phyloP scores from a whole-genome alignment of 306 rosid species.

The Vigna reflexopilosa region DNA sequence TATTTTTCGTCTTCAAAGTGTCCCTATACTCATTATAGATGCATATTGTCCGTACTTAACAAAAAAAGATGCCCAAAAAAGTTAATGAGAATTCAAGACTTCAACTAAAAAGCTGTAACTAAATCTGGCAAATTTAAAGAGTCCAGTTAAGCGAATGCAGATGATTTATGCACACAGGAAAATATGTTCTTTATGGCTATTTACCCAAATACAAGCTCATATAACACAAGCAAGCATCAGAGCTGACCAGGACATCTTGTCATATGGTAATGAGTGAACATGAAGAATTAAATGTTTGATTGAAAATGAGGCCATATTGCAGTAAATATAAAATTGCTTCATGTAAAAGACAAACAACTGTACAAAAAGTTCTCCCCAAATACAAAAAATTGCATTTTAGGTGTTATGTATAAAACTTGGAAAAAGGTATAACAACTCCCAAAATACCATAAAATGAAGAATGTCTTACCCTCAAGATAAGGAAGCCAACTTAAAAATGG shows the following conservation, averaged over 20 bases:
- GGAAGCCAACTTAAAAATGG: slow-evolving; percentile 87
- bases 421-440: not conserved
- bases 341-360: slow-evolving; percentile 5
- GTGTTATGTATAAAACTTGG: slow-evolving; percentile 16
- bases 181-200: slow-evolving; percentile 2
- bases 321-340: not conserved
- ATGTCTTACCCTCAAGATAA: slow-evolving; percentile 60
- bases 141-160: not conserved
- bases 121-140: not conserved
- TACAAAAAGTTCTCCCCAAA: slow-evolving; percentile 26
- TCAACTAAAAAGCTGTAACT: not conserved
- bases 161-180: slow-evolving; percentile 2
- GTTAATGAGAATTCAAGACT: not conserved
- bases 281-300: not conserved
- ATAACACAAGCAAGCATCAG: not conserved
- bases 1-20: no score
- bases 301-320: slow-evolving; percentile 3
- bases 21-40: no score
- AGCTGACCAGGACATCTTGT: slow-evolving; percentile 4
- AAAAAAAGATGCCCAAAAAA: not conserved
- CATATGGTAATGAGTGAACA: not conserved
- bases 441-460: slow-evolving; percentile 29
- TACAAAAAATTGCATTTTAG: slow-evolving; percentile 11
- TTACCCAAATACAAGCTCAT: slow-evolving; percentile 20
- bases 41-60: not conserved